These are phyloP conservation scores for Stephania yunnanensis DNA, from an alignment of 164 flowering plant species.

Conservation along the genomic window DNA sequence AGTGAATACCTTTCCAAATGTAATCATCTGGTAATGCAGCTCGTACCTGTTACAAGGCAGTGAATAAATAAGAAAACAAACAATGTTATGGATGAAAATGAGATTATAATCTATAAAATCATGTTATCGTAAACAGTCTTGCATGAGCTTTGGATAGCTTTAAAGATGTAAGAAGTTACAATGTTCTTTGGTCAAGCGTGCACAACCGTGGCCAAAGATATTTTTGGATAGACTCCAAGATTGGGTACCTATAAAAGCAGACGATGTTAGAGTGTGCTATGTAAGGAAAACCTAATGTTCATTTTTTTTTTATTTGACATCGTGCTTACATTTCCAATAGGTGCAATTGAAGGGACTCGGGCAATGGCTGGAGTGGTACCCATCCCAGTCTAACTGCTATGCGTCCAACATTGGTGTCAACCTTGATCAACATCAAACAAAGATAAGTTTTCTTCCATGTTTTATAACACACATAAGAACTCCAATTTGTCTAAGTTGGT, in stretches of 20 bases:
- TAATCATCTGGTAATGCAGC: constrained; percentile 87
- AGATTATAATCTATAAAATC: constrained; percentile 9
- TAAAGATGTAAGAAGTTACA: constrained; percentile 39
- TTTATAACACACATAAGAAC: not conserved
- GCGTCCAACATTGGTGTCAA: constrained; percentile 88
- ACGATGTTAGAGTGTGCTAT: constrained; percentile 7
- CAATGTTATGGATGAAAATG: not conserved
- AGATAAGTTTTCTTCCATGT: not conserved
- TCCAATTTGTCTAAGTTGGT: constrained; percentile 2
- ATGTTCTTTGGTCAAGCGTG: constrained; percentile 51
- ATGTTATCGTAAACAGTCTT: not conserved
- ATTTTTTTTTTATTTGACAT: not conserved
- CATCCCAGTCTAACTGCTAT: constrained; percentile 88
- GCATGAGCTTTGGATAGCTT: not conserved
- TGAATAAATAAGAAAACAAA: constrained; percentile 13
- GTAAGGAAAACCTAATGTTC: not conserved
- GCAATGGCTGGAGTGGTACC: constrained; percentile 87
- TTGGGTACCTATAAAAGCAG: constrained; percentile 49
- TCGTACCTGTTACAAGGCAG: constrained; percentile 53
- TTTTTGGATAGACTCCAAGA: constrained; percentile 63
- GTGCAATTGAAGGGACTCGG: constrained; percentile 64
- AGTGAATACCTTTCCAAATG: constrained; percentile 79
- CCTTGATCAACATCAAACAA: constrained; percentile 32
- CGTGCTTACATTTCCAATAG: constrained; percentile 59
- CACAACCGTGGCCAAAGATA: constrained; percentile 88